Conservation (phyloP, 2,329 filamentous ascomycete genomes). For the Fusarium sambucinum region DNA sequence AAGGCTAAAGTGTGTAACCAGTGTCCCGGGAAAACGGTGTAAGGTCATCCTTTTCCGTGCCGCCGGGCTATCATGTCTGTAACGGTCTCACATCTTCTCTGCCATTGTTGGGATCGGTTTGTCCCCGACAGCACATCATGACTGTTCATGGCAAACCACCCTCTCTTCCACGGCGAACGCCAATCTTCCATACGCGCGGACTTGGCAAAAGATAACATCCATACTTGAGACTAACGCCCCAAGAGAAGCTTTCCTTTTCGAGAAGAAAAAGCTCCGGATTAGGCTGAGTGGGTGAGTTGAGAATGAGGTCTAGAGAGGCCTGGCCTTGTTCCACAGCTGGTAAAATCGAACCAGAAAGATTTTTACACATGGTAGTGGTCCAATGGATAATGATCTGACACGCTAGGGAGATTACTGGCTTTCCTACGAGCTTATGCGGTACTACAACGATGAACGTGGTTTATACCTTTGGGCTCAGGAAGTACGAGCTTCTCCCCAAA, state of each 20-base stretch:
- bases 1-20: background rate
- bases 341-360: background rate
- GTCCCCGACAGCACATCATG: background rate
- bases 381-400: background rate
- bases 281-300: background rate
- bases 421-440: background rate
- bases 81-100: background rate
- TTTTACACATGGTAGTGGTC: background rate
- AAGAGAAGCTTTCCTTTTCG: background rate
- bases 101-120: background rate
- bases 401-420: background rate
- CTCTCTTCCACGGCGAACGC: background rate
- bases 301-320: background rate
- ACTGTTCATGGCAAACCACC: background rate
- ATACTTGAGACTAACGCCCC: conserved; percentile 8
- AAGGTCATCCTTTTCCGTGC: background rate
- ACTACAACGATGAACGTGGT: background rate
- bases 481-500: background rate
- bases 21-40: background rate
- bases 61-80: background rate
- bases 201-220: background rate
- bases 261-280: conserved; percentile 18
- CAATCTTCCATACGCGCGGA: conserved; percentile 3
- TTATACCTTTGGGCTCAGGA: background rate
- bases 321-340: background rate